Base-by-base conservation (phyloP, 2,329 filamentous ascomycete species). In the Albifimbria verrucaria region DNA sequence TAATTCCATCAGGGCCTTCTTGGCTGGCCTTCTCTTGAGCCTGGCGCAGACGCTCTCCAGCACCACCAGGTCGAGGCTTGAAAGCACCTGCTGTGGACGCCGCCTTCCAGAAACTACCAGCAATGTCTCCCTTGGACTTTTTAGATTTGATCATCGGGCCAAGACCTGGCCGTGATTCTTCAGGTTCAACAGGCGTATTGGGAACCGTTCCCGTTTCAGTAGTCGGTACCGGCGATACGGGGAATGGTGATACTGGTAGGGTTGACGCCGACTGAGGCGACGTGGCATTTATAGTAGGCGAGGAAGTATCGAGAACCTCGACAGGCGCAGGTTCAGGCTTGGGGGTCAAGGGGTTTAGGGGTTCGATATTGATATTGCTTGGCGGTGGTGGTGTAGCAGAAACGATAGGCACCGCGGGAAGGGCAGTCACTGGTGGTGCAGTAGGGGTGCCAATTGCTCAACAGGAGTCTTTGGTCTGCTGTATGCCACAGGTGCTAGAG, bases 131-230 rank as follows among this genome's bases (percentile, higher is more conserved):
- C 57, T 81, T 85, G 1, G 85, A 87, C 56, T 82, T 83, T 65
- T 90, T 90, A 57, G 87, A 84, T 70, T 90, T 93, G 62, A 97
- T 88, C 92, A 96, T 96, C 2, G 92, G 90, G 0, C 91, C 91
- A 7, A 96, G 79, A 1, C 91, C 92, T 18, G 91, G 90, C n/a
- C 90, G 74, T 7, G 56, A 64, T 2, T 79, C 77, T 50, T 78
- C 75, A 21, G 10, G n/a, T 7, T 48, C 25, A n/a, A n/a, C n/a
- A n/a, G n/a, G n/a, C n/a, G n/a, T n/a, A n/a, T n/a, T n/a, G n/a
- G n/a, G n/a, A n/a, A n/a, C n/a, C n/a, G n/a, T n/a, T n/a, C n/a
- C n/a, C n/a, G n/a, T n/a, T n/a, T n/a, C n/a, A n/a, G n/a, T n/a
- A n/a, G n/a, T n/a, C n/a, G n/a, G n/a, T n/a, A n/a, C n/a, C n/a